Percentiles rank a stretch among this genome's conserved stretches.
phyloP scores from a whole-genome alignment of 78 protist genomes.

The Dictyostelium firmibasis region DNA sequence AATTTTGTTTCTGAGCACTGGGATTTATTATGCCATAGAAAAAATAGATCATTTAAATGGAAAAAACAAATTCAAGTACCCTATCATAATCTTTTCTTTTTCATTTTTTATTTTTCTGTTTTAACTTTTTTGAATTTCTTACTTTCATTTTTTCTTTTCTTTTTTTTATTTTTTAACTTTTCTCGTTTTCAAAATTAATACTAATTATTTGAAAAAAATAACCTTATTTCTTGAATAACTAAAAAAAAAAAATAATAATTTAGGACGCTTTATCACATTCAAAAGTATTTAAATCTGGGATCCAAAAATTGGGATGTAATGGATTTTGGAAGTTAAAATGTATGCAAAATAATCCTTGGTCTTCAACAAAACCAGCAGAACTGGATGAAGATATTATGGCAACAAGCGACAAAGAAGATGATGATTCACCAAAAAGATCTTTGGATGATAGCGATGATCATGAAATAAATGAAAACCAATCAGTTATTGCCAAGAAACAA shows the following conservation, averaged over 20 bases:
- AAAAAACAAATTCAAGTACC: constrained; percentile 72
- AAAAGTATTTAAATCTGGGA: constrained; percentile 58
- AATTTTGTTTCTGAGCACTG: constrained; percentile 51
- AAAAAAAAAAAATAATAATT: not conserved
- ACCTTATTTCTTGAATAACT: too few species aligned
- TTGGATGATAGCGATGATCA: not conserved
- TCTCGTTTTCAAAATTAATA: too few species aligned
- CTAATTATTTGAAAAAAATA: too few species aligned
- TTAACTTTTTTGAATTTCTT: not conserved
- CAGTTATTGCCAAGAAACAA: not conserved
- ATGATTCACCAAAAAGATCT: not conserved
- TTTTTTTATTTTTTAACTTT: too few species aligned
- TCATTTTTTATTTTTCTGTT: not conserved
- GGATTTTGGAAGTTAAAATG: constrained; percentile 74
- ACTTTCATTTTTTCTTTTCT: not conserved
- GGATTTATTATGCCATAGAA: constrained; percentile 54
- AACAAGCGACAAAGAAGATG: not conserved
- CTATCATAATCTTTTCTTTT: not conserved
- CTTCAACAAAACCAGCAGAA: constrained; percentile 19
- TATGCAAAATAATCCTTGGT: constrained; percentile 53
- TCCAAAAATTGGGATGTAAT: constrained; percentile 76
- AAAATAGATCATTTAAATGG: constrained; percentile 59
- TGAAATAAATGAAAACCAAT: not conserved
- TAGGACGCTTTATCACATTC: constrained; percentile 80
- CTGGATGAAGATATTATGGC: constrained; percentile 21